These are phyloP conservation scores for Penicillium lividum DNA, from an alignment of 495 filamentous ascomycete genomes.

Conservation along the genomic window DNA sequence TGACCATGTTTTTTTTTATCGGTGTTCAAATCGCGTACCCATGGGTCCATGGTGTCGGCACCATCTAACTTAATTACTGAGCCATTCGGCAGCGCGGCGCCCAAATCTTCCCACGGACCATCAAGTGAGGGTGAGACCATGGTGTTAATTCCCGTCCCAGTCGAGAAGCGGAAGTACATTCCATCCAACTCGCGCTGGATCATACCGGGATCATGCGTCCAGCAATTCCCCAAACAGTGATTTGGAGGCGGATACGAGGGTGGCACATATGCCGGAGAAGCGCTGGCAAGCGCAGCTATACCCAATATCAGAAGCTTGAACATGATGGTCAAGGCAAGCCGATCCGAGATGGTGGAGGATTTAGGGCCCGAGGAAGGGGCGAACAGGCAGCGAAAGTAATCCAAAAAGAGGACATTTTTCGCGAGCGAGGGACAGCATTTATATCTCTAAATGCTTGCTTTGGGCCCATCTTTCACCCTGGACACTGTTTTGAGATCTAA, in stretches of 20 bases:
- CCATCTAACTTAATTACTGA: slow-evolving; percentile 57
- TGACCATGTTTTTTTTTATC: background rate
- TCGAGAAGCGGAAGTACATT: slow-evolving; percentile 73
- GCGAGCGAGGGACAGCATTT: too few relatives aligned
- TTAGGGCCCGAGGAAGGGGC: background rate
- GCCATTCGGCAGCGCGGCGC: slow-evolving; percentile 56
- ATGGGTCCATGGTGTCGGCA: slow-evolving; percentile 51
- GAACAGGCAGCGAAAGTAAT: background rate
- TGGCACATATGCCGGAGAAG: slow-evolving; percentile 11
- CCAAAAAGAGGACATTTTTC: background rate
- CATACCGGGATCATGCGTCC: slow-evolving; percentile 63
- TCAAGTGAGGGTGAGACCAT: slow-evolving; percentile 56
- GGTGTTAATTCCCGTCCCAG: slow-evolving; percentile 61
- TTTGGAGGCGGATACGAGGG: slow-evolving; percentile 51
- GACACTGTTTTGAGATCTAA: too few relatives aligned
- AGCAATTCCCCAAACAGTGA: slow-evolving; percentile 60
- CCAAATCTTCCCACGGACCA: slow-evolving; percentile 65
- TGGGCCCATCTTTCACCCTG: too few relatives aligned
- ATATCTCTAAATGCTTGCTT: too few relatives aligned
- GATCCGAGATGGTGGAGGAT: background rate
- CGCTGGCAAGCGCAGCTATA: background rate
- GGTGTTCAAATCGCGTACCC: slow-evolving; percentile 44
- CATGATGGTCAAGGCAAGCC: background rate
- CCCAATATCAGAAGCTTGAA: background rate
- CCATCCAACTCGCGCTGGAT: slow-evolving; percentile 64